Base-by-base conservation (phyloP, 2,329 filamentous ascomycete species). In the Stemphylium beticola region DNA sequence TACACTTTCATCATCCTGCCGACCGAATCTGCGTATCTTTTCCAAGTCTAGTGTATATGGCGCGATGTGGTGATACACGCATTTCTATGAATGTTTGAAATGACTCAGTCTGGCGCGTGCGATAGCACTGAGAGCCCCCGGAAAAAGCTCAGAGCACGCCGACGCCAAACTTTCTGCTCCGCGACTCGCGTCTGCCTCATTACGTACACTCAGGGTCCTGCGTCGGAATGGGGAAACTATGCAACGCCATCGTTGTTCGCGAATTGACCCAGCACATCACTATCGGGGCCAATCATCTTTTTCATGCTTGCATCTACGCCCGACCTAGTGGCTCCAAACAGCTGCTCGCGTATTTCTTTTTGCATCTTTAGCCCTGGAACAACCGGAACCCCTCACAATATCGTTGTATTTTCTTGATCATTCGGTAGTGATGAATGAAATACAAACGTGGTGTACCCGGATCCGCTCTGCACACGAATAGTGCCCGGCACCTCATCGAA, bases 1-100 rank as follows among this genome's bases (percentile, higher is more conserved):
- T 61, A 63, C 58, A 66, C 57, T 57, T 54, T 71, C 67, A 69
- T 70, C 42, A 32, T 57, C 50, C 26, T 36, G 42, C 46, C 56
- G 57, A 54, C 58, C 57, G 57, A 60, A 53, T 53, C 64, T 56
- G 62, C 64, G 58, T 49, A 60, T 63, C 59, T 64, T 67, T 61
- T 61, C 59, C 67, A 57, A 60, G 56, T 64, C 58, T 63, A 67
- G 67, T 57, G 60, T 39, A 52, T 46, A 55, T 43, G 50, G 51
- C 45, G 55, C 56, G 54, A 58, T 42, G 57, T 55, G 53, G 45
- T 58, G 60, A 58, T 46, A 52, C 55, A 53, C 31, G 43, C 56
- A 60, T 59, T 43, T 50, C 41, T 49, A 49, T 41, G 49, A 49
- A 17, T 50, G 46, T 42, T 40, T 51, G 40, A 42, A 57, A 58